phyloP scores from a whole-genome alignment of 176 grass and related monocot genomes.

The Rhynchospora pubera region DNA sequence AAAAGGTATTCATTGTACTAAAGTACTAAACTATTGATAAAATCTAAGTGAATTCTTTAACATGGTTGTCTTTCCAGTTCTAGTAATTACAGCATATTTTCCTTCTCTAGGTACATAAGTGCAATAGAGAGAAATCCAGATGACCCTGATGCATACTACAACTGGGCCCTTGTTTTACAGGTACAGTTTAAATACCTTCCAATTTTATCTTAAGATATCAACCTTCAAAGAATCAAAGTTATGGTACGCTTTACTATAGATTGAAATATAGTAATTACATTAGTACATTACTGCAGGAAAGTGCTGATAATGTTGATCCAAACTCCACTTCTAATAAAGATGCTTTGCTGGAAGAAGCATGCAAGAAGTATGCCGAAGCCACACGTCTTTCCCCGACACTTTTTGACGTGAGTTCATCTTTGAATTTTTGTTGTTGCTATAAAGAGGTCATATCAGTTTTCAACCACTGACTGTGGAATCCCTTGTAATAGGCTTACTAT shows the following conservation, averaged over 20 bases:
- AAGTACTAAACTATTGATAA: neutral
- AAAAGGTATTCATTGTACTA: slow-evolving; percentile 58
- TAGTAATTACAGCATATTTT: slow-evolving; percentile 9
- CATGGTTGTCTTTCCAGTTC: neutral
- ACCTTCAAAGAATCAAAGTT: neutral
- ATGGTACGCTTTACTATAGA: slow-evolving; percentile 6
- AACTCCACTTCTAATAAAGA: slow-evolving; percentile 87
- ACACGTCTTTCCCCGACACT: slow-evolving; percentile 77
- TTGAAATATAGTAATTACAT: slow-evolving; percentile 3
- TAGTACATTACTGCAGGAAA: slow-evolving; percentile 61
- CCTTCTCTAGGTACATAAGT: slow-evolving; percentile 69
- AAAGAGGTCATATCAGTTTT: neutral
- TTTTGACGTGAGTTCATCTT: slow-evolving; percentile 72
- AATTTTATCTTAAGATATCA: slow-evolving; percentile 6
- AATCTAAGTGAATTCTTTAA: neutral
- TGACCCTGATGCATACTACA: slow-evolving; percentile 96
- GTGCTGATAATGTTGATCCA: slow-evolving; percentile 88
- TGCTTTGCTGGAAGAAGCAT: slow-evolving; percentile 92
- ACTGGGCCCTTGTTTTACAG: slow-evolving; percentile 98
- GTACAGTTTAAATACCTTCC: slow-evolving; percentile 29
- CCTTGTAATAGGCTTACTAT: slow-evolving; percentile 72
- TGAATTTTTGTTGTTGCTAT: neutral
- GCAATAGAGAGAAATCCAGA: slow-evolving; percentile 95
- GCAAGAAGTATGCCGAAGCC: slow-evolving; percentile 97
- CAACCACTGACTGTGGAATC: neutral